Evolutionary conservation across 2,329 filamentous ascomycete species (phyloP).

Genomic region (Sordariomycetes sp.): DNA sequence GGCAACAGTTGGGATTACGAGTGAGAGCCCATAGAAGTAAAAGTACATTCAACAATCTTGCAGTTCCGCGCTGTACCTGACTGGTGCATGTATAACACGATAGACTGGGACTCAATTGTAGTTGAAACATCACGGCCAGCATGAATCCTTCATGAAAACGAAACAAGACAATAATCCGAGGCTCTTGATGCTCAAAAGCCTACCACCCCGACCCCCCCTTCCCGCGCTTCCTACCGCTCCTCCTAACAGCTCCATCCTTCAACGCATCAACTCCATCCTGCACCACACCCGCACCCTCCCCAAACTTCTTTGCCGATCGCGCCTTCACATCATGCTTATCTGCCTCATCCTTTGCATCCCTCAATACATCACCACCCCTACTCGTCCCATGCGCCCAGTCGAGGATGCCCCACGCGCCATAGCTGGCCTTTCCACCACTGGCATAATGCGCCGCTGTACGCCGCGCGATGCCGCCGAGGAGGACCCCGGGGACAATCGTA

Average conservation of each 20-base stretch:
- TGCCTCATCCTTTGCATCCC: conserved; percentile 40
- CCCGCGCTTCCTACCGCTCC: neutral
- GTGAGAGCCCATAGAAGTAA: too few species aligned
- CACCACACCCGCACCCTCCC: conserved; percentile 17
- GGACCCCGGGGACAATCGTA: conserved; percentile 37
- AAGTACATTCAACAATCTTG: too few species aligned
- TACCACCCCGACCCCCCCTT: neutral
- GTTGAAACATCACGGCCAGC: too few species aligned
- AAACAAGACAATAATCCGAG: too few species aligned
- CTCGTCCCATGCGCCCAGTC: conserved; percentile 49
- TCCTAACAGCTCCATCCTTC: neutral
- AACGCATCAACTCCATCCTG: conserved; percentile 7
- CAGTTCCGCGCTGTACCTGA: too few species aligned
- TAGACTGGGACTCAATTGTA: too few species aligned
- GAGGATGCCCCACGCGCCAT: conserved; percentile 45
- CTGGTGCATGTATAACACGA: too few species aligned
- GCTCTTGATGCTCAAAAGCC: neutral
- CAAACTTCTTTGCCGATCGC: conserved; percentile 18
- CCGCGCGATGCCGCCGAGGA: conserved; percentile 35
- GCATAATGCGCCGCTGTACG: conserved; percentile 26
- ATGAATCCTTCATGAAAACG: too few species aligned
- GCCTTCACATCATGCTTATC: conserved; percentile 40
- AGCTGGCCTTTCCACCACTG: conserved; percentile 42
- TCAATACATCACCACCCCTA: conserved; percentile 34
- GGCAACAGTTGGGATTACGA: too few species aligned